These are phyloP conservation scores for Rhizophagus clarus DNA, from an alignment of 192 early-diverging fungal genomes.

Conservation along the genomic window DNA sequence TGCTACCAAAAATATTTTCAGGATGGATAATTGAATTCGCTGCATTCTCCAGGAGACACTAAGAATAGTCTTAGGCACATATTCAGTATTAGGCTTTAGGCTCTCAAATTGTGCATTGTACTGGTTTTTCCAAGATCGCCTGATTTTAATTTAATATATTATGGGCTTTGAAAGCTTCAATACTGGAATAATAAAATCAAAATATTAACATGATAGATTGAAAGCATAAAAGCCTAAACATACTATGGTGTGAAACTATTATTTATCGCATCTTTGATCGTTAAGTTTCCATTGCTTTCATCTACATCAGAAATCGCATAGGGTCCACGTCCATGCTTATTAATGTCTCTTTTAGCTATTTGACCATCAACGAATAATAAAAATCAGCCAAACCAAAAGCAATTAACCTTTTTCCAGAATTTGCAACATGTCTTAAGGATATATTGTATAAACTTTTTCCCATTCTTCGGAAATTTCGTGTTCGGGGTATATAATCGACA, in stretches of 20 bases:
- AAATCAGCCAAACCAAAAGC: constrained; percentile 14
- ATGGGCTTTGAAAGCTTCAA: too few relatives aligned
- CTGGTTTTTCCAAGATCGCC: too few relatives aligned
- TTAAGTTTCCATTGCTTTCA: neutral
- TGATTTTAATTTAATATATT: too few relatives aligned
- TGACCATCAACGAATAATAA: constrained; percentile 3
- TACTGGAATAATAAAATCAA: too few relatives aligned
- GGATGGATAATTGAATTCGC: too few relatives aligned
- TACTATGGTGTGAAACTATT: constrained; percentile 26
- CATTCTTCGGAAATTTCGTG: constrained; percentile 8
- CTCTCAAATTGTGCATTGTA: too few relatives aligned
- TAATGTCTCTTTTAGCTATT: constrained; percentile 9
- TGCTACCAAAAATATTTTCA: too few relatives aligned
- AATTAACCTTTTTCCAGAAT: neutral
- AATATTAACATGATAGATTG: neutral
- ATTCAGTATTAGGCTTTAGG: too few relatives aligned
- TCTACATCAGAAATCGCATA: neutral
- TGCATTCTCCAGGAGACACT: too few relatives aligned
- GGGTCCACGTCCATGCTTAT: neutral
- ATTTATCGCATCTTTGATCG: neutral
- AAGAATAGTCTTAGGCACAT: too few relatives aligned
- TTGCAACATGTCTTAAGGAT: constrained; percentile 23
- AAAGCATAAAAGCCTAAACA: constrained; percentile 10
- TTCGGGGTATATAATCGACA: constrained; percentile 18
- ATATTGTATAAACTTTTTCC: constrained; percentile 11